Base-by-base conservation (phyloP, 345 rosid genomes). In the Eucalyptus fibrosa region DNA sequence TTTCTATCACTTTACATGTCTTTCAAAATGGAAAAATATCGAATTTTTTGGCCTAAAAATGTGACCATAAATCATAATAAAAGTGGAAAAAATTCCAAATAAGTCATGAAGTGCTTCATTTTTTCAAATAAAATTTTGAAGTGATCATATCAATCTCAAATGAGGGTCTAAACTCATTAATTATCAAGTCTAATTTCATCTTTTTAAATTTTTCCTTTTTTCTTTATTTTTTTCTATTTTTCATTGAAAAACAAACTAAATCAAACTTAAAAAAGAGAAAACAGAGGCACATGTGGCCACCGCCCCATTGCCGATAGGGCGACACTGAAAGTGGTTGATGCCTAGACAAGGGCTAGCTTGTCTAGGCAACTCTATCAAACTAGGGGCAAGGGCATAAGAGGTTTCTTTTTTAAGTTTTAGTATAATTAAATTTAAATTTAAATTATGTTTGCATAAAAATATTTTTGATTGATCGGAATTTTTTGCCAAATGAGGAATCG, bases 401-500 rank as follows among this genome's bases (percentile, higher is more conserved):
- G 59, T 8, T 53, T 53, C 4, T 53, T 53, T 53, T 51, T 53
- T 1, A 53, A 7, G 24, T 53, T 53, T 53, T 19, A 53, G 1
- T 53, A 53, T 53, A 19, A 53, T 53, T 53, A 53, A 19, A 53
- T 53, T 19, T 51, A 17, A 17, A 51, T 51, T 50, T 53, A 53
- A 53, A 19, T 53, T 53, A 4, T 53, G 5, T 53, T 53, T 53
- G 5, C 0, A 19, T 19, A 53, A 21, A 53, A 53, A 53, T 2
- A 8, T 53, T 53, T 53, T 2, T 53, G 1, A 19, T 53, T 0
- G 56, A 8, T 8, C 0, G 0, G 5, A 19, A 53, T 8, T 19
- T 53, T 53, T 53, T 53, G 0, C 1, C 10, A 0, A 53, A 1
- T 1, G 0, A 19, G 0, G 1, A 53, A 23, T 9, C 0, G 0